A percentile compares a stretch with the other conserved stretches of the same genome.
These are phyloP conservation scores for Pseudonectria foliicola DNA, from an alignment of 2,329 filamentous ascomycete genomes.

Conservation along the genomic window DNA sequence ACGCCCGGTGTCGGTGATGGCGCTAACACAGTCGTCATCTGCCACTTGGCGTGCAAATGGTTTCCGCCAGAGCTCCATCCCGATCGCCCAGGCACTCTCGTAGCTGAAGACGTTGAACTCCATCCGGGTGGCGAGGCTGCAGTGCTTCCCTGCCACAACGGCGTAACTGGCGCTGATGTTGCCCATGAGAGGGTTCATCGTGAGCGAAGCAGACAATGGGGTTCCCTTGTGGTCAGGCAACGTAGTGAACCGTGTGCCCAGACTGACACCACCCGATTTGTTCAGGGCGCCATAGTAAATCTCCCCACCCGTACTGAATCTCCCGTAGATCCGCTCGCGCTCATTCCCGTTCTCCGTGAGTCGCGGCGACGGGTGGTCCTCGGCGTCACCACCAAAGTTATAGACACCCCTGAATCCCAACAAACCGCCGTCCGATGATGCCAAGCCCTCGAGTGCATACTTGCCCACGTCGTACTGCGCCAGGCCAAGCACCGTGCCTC, in stretches of 20 bases:
- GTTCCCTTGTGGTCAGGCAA: constrained; percentile 74
- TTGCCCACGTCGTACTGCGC: constrained; percentile 79
- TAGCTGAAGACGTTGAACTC: constrained; percentile 99
- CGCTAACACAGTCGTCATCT: constrained; percentile 23
- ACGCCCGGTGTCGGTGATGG: constrained; percentile 4
- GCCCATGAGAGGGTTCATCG: constrained; percentile 89
- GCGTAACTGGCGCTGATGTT: constrained; percentile 88
- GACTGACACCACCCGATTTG: constrained; percentile 85
- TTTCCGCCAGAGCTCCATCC: constrained; percentile 86
- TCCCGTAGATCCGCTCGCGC: constrained; percentile 61
- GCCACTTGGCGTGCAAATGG: constrained; percentile 33
- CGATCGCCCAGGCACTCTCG: constrained; percentile 87
- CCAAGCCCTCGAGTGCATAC: constrained; percentile 83
- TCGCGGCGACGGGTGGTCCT: constrained; percentile 16
- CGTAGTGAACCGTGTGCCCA: constrained; percentile 84
- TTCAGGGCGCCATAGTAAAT: constrained; percentile 94
- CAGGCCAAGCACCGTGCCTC: constrained; percentile 66
- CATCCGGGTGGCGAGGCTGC: constrained; percentile 83
- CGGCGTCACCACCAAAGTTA: constrained; percentile 78
- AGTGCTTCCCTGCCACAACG: constrained; percentile 73
- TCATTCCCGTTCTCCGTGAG: constrained; percentile 26
- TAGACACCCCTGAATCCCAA: constrained; percentile 84
- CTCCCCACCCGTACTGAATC: constrained; percentile 87
- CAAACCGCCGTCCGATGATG: constrained; percentile 85
- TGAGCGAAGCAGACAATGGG: constrained; percentile 88